Evolutionary conservation across 345 rosid species (phyloP), one percentile per base, ranked within the genome.

Genomic region (Eucalyptus victrix): DNA sequence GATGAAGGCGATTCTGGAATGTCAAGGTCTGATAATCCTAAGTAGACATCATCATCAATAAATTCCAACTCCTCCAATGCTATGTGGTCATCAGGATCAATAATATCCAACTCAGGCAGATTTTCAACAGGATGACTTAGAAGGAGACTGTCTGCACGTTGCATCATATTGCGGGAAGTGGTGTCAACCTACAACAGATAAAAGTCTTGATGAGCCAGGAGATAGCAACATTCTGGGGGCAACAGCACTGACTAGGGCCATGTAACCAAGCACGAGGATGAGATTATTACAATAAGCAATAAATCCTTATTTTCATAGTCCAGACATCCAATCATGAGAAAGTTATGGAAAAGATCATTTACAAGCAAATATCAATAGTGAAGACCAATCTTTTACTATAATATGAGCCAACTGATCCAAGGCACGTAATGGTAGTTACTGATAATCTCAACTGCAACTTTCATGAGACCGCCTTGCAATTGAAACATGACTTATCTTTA

Each of bases 21-120:
- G 37, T 58, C 91, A 60, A 95, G 95, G 91, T 94, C 97, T 23
- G 4, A n/a, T 90, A 94, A 54, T 88, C 93, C 94, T 89, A 95
- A 56, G 93, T 37, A 95, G 88, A 92, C 92, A 40, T 90, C 96
- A 51, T 87, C 28, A 49, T 23, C 87, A 34, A 91, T 13, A 76
- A 24, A 44, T 56, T 88, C 94, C 83, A 8, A 37, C 49, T 88
- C 94, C 2, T 53, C 58, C 58, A 53, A 21, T 53, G 26, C 58
- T 53, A 53, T 8, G 93, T 37, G 94, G 88, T 93, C 92, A 40
- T 90, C 96, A 56, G 87, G 44, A 49, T 23, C 87, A 40, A 91
- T 13, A 76, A 24, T 37, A 83, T 88, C 94, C 76, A 8, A 37
- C 45, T 88, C 94, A n/a, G 88, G 65, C 19, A 19, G 54, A 86